phyloP scores from a whole-genome alignment of 352 stramenopile species.

The Phytophthora niederhauseri region DNA sequence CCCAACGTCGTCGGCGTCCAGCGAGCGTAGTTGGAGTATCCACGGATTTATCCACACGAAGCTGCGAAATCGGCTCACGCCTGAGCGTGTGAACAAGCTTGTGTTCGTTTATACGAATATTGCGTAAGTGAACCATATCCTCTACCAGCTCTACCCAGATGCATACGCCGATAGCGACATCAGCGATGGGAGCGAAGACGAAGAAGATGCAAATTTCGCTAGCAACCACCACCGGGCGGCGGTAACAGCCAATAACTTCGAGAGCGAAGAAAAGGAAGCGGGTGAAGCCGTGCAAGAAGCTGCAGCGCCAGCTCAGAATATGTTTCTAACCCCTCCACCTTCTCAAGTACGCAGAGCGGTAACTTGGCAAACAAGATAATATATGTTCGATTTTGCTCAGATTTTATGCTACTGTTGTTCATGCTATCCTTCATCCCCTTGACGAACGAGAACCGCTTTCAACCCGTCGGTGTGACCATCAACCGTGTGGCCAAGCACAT shows the following conservation, averaged over 20 bases:
- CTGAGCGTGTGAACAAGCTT: conserved; percentile 26
- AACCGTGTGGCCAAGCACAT: conserved; percentile 53
- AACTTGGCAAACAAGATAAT: no score
- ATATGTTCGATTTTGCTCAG: no score
- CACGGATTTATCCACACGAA: conserved; percentile 23
- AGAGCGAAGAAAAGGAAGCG: no score
- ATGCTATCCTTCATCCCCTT: no score
- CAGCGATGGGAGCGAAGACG: conserved; percentile 4
- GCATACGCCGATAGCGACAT: conserved; percentile 6
- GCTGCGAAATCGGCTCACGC: conserved; percentile 13
- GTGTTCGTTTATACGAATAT: conserved; percentile 32
- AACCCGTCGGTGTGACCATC: conserved; percentile 40
- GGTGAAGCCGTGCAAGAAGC: no score
- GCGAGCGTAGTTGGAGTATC: conserved; percentile 30
- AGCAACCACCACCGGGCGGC: no score
- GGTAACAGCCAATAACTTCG: no score
- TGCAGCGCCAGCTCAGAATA: no score
- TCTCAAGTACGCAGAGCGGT: no score
- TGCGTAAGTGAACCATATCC: conserved; percentile 8
- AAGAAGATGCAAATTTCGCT: background rate
- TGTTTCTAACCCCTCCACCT: no score
- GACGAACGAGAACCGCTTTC: no score
- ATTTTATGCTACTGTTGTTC: no score
- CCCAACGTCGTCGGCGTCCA: conserved; percentile 25
- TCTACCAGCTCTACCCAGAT: conserved; percentile 30